Base-by-base conservation (phyloP, 352 stramenopile species). In the Phytopythium helicoides region DNA sequence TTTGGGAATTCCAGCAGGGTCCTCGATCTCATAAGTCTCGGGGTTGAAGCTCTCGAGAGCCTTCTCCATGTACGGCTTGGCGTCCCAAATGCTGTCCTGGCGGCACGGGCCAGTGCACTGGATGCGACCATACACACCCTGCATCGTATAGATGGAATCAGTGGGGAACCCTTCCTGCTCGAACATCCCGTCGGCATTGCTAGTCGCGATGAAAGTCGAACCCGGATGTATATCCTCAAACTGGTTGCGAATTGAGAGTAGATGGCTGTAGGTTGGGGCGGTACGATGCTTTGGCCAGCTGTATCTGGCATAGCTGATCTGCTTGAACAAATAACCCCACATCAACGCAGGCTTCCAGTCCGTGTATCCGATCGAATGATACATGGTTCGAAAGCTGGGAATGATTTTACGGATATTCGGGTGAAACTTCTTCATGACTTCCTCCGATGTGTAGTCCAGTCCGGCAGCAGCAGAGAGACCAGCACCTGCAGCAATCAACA, bases 131-230 rank as follows among this genome's bases (percentile, higher is more conserved):
- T 85, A 92, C 18, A 83, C 68, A 21, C 78, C 78, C 40, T 89
- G 81, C 56, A 83, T 74, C 25, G 75, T 63, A 54, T 83, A 88
- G 21, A 87, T 47, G 0, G 62, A 63, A 9, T 87, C 67, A 10
- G 57, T 62, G 7, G 73, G 61, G 52, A 91, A 88, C 0, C 75
- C 75, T 55, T 81, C 73, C 33, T 87, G 78, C 35, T 85, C 81
- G 51, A 91, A 91, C 71, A 85, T 81, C 5, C 76, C 71, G 55
- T 89, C 81, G 6, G 77, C 81, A 21, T 92, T 89, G 47, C 67
- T 82, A 0, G 81, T 92, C n/a, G 69, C 58, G 18, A 92, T 64
- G 52, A 88, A 89, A 10, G 76, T 68, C 12, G 73, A 82, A 8
- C 68, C 56, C 3, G 40, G 8, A 1, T 42, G 18, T 21, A 54